These are phyloP conservation scores for Diversispora epigaea DNA, from an alignment of 192 early-diverging fungal genomes.

Conservation along the genomic window DNA sequence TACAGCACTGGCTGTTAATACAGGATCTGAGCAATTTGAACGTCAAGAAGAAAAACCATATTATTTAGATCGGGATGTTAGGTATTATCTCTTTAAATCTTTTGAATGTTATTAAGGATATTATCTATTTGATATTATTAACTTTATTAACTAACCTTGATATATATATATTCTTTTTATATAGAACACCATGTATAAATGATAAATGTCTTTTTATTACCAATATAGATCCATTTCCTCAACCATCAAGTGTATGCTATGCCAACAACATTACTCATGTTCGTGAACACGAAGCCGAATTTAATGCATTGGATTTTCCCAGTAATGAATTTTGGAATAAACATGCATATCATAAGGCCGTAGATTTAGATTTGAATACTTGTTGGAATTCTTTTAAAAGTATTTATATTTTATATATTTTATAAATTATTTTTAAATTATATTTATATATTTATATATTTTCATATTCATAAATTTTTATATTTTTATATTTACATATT, in stretches of 20 bases:
- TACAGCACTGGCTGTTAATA: conserved; percentile 41
- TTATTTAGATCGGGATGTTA: conserved; percentile 44
- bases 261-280: conserved; percentile 39
- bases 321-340: conserved; percentile 41
- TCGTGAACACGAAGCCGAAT: conserved; percentile 44
- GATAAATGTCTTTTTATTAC: conserved; percentile 57
- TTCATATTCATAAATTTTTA: neutral
- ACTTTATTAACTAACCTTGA: neutral
- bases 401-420: conserved; percentile 18
- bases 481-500: neutral
- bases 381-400: conserved; percentile 54
- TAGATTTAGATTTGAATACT: conserved; percentile 47
- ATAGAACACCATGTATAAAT: conserved; percentile 46
- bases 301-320: conserved; percentile 45
- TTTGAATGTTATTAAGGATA: neutral
- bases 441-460: neutral
- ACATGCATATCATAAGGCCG: conserved; percentile 50
- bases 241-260: conserved; percentile 45
- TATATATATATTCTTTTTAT: neutral
- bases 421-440: neutral
- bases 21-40: conserved; percentile 49
- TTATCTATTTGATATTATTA: neutral
- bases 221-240: conserved; percentile 51
- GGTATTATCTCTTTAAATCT: conserved; percentile 27
- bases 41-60: conserved; percentile 45